Evolutionary conservation across 331 rosid species (phyloP).

Genomic region (Acacia pycnantha): DNA sequence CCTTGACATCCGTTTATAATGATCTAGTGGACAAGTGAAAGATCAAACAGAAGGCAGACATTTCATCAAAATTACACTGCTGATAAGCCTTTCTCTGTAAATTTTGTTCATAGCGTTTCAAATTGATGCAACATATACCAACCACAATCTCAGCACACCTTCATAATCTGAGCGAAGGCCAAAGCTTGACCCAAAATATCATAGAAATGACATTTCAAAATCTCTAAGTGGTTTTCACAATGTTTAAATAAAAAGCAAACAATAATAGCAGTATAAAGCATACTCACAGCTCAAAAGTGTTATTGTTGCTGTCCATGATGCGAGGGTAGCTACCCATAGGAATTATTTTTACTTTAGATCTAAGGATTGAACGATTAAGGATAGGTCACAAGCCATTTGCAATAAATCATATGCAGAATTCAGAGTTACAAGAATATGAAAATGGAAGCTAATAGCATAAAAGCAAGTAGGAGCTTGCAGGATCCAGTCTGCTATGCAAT

Average conservation of each 20-base stretch:
- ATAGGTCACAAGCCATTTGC: constrained; percentile 7
- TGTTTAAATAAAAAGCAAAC: not conserved
- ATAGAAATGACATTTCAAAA: not conserved
- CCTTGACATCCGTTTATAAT: constrained; percentile 14
- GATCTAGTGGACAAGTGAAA: constrained; percentile 15
- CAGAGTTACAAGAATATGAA: constrained; percentile 13
- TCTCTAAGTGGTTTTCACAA: not conserved
- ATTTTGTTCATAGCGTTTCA: not conserved
- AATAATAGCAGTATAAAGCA: not conserved
- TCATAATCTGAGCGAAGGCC: not conserved
- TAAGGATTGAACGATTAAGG: constrained; percentile 48
- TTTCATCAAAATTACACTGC: constrained; percentile 14
- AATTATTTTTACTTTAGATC: constrained; percentile 88
- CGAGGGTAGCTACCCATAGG: constrained; percentile 99
- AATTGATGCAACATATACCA: constrained; percentile 6
- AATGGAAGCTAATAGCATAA: not conserved
- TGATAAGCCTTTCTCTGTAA: not conserved
- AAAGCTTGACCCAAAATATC: constrained; percentile 5
- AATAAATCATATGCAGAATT: constrained; percentile 15
- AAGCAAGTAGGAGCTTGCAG: constrained; percentile 1
- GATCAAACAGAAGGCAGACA: constrained; percentile 17
- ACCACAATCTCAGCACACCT: constrained; percentile 17
- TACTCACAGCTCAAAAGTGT: constrained; percentile 85
- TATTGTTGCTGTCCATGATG: constrained; percentile 72
- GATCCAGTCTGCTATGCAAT: constrained; percentile 19